Conservation (phyloP, 129 eudicot genomes). For the Ambrosia trifida region DNA sequence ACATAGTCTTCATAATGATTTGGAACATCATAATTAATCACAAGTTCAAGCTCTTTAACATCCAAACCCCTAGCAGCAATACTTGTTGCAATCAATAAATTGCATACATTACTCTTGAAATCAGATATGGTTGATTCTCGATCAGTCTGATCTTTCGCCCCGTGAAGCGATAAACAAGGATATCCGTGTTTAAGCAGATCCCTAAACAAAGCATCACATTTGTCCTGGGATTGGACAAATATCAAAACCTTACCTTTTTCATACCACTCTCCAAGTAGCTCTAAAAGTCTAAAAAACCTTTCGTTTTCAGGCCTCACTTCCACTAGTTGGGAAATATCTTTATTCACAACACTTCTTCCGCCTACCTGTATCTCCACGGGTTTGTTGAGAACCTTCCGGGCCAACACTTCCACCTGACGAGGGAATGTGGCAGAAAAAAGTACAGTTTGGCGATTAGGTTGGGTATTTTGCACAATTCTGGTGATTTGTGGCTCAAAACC, state of each 20-base stretch:
- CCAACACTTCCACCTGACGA: conserved; percentile 78
- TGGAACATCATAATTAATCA: conserved; percentile 70
- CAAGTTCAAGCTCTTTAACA: conserved; percentile 81
- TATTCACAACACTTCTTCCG: conserved; percentile 83
- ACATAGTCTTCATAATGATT: conserved; percentile 84
- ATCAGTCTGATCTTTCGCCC: conserved; percentile 79
- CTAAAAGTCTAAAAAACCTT: conserved; percentile 63
- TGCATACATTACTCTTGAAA: conserved; percentile 77
- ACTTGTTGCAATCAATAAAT: conserved; percentile 68
- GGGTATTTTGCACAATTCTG: conserved; percentile 72
- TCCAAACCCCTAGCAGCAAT: conserved; percentile 82
- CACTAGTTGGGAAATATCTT: conserved; percentile 69
- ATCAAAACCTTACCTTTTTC: conserved; percentile 78
- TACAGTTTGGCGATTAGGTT: conserved; percentile 83
- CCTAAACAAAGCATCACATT: conserved; percentile 66
- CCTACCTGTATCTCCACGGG: conserved; percentile 83
- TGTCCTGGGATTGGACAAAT: conserved; percentile 76
- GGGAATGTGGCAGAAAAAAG: conserved; percentile 82
- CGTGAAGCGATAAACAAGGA: conserved; percentile 77
- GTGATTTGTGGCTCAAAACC: conserved; percentile 86
- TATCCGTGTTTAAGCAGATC: conserved; percentile 68
- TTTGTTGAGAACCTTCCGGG: conserved; percentile 67
- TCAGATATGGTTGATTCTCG: conserved; percentile 78
- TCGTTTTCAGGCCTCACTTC: conserved; percentile 75
- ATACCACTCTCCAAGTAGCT: conserved; percentile 77